These are phyloP conservation scores for Lichenothelia convexa DNA, from an alignment of 495 filamentous ascomycete genomes.

Conservation along the genomic window DNA sequence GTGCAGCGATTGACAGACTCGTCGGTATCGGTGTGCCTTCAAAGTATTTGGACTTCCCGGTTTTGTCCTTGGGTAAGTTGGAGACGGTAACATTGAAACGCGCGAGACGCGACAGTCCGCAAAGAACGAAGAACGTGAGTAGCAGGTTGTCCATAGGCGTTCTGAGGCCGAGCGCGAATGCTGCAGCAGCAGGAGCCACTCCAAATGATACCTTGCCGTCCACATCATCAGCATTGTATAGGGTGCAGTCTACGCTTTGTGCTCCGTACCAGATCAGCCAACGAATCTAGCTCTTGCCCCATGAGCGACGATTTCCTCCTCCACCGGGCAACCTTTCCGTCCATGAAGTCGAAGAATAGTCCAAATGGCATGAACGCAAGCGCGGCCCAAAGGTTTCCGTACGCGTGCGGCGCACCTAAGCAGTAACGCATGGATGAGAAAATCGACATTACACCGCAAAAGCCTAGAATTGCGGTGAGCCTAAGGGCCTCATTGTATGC, in stretches of 20 bases:
- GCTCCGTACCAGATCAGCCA: constrained; percentile 68
- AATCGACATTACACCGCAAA: constrained; percentile 81
- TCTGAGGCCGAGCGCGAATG: constrained; percentile 79
- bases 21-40: constrained; percentile 95
- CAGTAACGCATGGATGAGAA: constrained; percentile 93
- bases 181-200: constrained; percentile 66
- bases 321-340: constrained; percentile 92
- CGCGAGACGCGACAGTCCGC: constrained; percentile 81
- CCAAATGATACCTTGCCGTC: constrained; percentile 74
- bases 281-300: constrained; percentile 95
- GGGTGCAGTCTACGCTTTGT: constrained; percentile 1
- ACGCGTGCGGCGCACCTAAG: constrained; percentile 48
- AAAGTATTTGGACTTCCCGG: constrained; percentile 83
- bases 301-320: constrained; percentile 87
- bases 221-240: not conserved
- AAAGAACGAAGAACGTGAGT: constrained; percentile 82
- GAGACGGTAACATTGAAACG: constrained; percentile 93
- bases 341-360: constrained; percentile 96
- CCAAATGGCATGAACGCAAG: constrained; percentile 82
- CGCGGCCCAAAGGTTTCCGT: constrained; percentile 55
- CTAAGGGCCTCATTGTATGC: not conserved
- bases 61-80: constrained; percentile 73
- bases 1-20: constrained; percentile 51
- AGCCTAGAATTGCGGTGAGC: constrained; percentile 26
- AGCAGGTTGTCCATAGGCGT: constrained; percentile 71